Evolutionary conservation across 208 protist genomes (phyloP).

Genomic region (Leishmania amazonensis): DNA sequence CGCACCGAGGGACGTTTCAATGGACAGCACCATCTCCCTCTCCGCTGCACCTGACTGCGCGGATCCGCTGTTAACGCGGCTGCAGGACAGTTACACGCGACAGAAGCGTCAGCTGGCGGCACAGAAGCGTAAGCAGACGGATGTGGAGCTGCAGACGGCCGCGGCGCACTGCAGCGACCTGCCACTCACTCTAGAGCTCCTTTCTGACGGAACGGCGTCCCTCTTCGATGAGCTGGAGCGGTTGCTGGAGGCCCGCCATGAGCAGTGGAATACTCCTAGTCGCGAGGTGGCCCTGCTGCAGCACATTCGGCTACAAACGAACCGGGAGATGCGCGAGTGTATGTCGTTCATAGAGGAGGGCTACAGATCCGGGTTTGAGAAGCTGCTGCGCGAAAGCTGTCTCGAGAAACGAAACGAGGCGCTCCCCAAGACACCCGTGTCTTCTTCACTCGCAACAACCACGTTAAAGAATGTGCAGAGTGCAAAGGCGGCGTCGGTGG

Average conservation of each 20-base stretch:
- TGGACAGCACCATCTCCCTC: constrained; percentile 6
- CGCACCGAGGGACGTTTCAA: background rate
- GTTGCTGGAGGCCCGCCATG: constrained; percentile 9
- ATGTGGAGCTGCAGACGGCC: constrained; percentile 37
- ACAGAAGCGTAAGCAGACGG: constrained; percentile 43
- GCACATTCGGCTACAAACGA: constrained; percentile 54
- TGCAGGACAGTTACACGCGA: constrained; percentile 58
- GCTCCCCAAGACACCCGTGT: background rate
- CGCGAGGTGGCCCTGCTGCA: constrained; percentile 45
- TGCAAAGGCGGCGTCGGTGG: background rate
- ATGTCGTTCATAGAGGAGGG: constrained; percentile 70
- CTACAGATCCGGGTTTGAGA: constrained; percentile 77
- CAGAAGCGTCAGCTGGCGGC: constrained; percentile 43
- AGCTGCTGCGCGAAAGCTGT: constrained; percentile 37
- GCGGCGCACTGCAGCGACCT: constrained; percentile 55
- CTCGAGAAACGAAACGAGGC: constrained; percentile 1
- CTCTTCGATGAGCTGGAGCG: constrained; percentile 73
- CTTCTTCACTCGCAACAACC: background rate
- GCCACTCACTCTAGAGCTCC: constrained; percentile 59
- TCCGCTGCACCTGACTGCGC: background rate
- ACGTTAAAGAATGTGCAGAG: background rate
- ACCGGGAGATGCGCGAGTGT: constrained; percentile 70
- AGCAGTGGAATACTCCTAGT: background rate
- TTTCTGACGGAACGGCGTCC: constrained; percentile 62
- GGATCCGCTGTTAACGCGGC: constrained; percentile 32